Percentiles rank a stretch among this genome's conserved stretches.
Evolutionary conservation across 257 asterid species (phyloP).

Genomic region (Ilex aquifolium): DNA sequence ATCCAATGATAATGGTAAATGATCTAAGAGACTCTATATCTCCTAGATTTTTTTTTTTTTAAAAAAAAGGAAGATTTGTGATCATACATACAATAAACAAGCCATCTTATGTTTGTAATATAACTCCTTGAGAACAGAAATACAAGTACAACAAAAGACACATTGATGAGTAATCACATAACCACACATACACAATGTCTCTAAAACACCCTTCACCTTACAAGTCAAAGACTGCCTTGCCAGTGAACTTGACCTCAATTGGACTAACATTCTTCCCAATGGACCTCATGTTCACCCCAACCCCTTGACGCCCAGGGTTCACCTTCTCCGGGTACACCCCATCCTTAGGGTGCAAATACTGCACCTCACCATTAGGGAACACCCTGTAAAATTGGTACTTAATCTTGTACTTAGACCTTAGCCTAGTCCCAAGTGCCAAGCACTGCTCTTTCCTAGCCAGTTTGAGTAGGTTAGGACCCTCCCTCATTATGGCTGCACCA

Average conservation of each 20-base stretch:
- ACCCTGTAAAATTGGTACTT: constrained; percentile 84
- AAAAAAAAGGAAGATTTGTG: no score
- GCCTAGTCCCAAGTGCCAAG: constrained; percentile 70
- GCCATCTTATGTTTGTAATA: no score
- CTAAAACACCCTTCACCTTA: constrained; percentile 15
- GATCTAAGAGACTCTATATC: no score
- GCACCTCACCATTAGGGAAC: constrained; percentile 92
- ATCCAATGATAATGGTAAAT: no score
- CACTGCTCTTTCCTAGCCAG: constrained; percentile 94
- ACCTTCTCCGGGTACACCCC: constrained; percentile 98
- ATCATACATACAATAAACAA: no score
- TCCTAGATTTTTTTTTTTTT: no score
- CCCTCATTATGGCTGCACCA: constrained; percentile 93
- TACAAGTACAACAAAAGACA: no score
- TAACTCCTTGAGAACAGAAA: no score
- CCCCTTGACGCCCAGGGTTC: constrained; percentile 78
- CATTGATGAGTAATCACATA: no score
- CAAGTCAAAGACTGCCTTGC: constrained; percentile 71
- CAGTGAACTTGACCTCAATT: constrained; percentile 88
- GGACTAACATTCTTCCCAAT: constrained; percentile 79
- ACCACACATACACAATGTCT: no score
- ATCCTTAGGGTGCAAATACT: constrained; percentile 92
- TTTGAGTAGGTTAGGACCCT: constrained; percentile 82
- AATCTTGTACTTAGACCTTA: constrained; percentile 90
- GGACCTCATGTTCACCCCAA: constrained; percentile 63